Conservation (phyloP, 345 rosid genomes). For the Geranium rotundifolium region DNA sequence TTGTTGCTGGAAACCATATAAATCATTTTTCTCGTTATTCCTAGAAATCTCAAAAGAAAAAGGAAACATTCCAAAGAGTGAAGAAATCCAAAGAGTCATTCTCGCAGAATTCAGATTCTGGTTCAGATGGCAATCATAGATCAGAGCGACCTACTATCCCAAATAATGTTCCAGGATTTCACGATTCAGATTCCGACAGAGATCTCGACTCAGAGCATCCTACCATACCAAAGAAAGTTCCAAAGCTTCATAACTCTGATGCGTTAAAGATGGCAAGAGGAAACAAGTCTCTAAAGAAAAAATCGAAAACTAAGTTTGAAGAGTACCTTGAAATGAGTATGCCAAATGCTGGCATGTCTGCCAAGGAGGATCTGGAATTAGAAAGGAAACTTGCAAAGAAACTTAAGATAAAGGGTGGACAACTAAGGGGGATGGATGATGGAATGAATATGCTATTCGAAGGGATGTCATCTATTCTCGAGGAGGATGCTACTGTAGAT, state of each 20-base stretch:
- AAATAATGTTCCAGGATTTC: background rate
- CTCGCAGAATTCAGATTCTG: constrained; percentile 3
- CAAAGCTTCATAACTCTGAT: constrained; percentile 1
- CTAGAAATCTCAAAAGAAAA: constrained; percentile 36
- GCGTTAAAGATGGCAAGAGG: constrained; percentile 18
- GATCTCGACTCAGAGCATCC: constrained; percentile 10
- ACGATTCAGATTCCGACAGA: constrained; percentile 8
- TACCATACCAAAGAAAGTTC: background rate
- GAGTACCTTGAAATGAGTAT: constrained; percentile 57
- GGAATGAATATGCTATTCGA: constrained; percentile 39
- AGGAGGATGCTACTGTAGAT: constrained; percentile 18
- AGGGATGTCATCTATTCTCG: constrained; percentile 35
- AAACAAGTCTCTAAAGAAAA: constrained; percentile 27
- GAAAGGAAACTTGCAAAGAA: constrained; percentile 83
- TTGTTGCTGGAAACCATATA: background rate
- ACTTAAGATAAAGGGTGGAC: constrained; percentile 66
- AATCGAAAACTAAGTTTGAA: constrained; percentile 52
- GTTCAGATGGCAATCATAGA: constrained; percentile 9
- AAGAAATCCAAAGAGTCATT: constrained; percentile 12
- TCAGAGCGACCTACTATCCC: constrained; percentile 7
- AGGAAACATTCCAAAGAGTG: constrained; percentile 11
- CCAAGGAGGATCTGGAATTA: constrained; percentile 45
- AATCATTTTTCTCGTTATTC: constrained; percentile 6
- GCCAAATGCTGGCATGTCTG: constrained; percentile 13
- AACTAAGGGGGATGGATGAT: constrained; percentile 58